Base-by-base conservation (phyloP, 352 stramenopile species). In the Pythium apleroticum region DNA sequence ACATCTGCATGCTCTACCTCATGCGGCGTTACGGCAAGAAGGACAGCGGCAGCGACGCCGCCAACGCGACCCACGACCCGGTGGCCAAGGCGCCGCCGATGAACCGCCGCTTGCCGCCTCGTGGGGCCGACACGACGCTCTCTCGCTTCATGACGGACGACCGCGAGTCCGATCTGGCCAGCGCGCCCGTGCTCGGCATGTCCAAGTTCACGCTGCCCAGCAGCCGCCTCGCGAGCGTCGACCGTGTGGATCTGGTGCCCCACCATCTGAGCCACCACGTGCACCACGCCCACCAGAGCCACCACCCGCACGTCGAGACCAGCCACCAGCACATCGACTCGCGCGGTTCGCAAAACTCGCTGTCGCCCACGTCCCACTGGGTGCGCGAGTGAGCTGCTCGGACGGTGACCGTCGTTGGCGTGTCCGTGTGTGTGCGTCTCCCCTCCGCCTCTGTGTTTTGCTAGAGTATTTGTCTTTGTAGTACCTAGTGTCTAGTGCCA, bases 1-100 rank as follows among this genome's bases (percentile, higher is more conserved):
- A 82, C 27, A 90, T 96, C 65, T 96, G 85, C 75, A 91, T 96
- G 79, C 75, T 96, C 52, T 93, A 96, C 66, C 82, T 96, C 70
- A 93, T 94, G 83, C 86, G 87, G 9, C 86, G 85, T 41, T 63
- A 89, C 57, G 73, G 20, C 63, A 66, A 46, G 60, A 60, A 76
- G 52, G 35, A 67, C 56, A 17, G 56, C 6, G 19, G 33, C 28
- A 25, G 28, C 27, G 43, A 69, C 45, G 49, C 54, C 67, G 45
- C 62, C 66, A 50, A 68, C 39, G 49, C 54, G 69, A 49, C 62
- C 66, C 27, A 74, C 8, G 56, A 63, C 28, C 55, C 64, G 25
- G 12, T 30, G 4, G 17, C 6, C 39, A 24, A 48, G 46, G 20
- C 22, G 10, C 20, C 46, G 22, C 46, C 46, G 7, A 17, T 17